Conservation (phyloP, 805 yeast species). For the Lachancea dasiensis region DNA sequence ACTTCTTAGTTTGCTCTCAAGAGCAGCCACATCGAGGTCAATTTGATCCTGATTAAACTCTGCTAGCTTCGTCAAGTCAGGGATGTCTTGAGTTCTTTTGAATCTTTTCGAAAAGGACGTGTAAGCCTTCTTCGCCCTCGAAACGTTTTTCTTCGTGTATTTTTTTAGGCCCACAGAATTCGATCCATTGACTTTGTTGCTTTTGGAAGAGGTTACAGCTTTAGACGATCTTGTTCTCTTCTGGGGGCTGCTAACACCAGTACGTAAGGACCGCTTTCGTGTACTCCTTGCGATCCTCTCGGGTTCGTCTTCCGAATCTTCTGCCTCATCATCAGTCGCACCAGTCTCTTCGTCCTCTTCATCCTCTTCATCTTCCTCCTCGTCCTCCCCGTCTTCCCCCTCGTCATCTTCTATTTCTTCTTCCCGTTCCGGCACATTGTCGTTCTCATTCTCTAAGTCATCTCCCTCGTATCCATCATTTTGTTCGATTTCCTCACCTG, state of each 20-base stretch:
- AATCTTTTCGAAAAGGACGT: slow-evolving; percentile 27
- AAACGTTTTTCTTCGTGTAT: slow-evolving; percentile 30
- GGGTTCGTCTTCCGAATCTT: not conserved
- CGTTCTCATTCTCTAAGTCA: slow-evolving; percentile 4
- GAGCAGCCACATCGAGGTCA: slow-evolving; percentile 19
- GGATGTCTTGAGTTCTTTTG: slow-evolving; percentile 25
- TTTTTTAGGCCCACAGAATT: slow-evolving; percentile 22
- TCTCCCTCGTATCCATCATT: not conserved
- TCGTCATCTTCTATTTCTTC: slow-evolving; percentile 10
- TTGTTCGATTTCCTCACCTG: slow-evolving; percentile 2
- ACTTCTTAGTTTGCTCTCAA: slow-evolving; percentile 33
- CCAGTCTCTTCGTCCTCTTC: slow-evolving; percentile 9
- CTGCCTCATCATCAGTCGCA: slow-evolving; percentile 5
- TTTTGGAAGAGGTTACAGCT: slow-evolving; percentile 1
- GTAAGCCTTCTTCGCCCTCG: slow-evolving; percentile 28
- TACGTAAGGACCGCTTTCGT: not conserved
- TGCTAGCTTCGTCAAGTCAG: slow-evolving; percentile 26
- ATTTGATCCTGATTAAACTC: slow-evolving; percentile 23
- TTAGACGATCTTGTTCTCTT: not conserved
- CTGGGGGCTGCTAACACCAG: not conserved
- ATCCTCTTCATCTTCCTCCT: slow-evolving; percentile 6
- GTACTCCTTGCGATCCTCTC: not conserved
- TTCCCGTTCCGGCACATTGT: slow-evolving; percentile 1
- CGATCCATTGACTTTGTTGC: slow-evolving; percentile 3
- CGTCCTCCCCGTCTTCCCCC: slow-evolving; percentile 3